phyloP scores from a whole-genome alignment of 345 rosid genomes.

The Salix exigua region DNA sequence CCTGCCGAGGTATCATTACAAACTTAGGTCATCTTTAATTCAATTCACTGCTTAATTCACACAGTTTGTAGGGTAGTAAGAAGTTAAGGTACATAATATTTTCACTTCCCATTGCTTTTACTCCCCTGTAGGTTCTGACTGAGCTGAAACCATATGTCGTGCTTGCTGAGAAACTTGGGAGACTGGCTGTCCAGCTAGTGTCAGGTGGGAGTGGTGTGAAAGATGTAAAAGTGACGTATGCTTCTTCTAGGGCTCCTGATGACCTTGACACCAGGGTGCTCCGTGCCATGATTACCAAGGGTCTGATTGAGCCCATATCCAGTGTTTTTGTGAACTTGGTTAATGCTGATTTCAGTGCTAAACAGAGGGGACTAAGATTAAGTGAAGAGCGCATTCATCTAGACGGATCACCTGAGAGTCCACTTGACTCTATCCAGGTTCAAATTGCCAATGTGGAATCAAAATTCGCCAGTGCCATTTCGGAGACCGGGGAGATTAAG shows the following conservation, averaged over 20 bases:
- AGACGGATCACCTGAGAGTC: constrained; percentile 28
- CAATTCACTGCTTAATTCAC: background rate
- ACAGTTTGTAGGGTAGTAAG: background rate
- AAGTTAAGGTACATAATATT: background rate
- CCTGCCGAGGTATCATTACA: constrained; percentile 28
- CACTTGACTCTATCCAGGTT: constrained; percentile 25
- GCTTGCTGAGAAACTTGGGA: constrained; percentile 31
- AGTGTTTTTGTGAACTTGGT: constrained; percentile 23
- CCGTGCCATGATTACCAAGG: constrained; percentile 28
- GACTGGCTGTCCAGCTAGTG: constrained; percentile 26
- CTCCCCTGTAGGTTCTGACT: constrained; percentile 12
- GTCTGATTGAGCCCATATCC: constrained; percentile 32
- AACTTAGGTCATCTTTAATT: background rate
- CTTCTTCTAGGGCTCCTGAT: constrained; percentile 24
- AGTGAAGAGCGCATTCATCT: constrained; percentile 17
- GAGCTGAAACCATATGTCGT: constrained; percentile 21
- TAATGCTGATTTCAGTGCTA: constrained; percentile 30
- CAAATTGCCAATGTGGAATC: constrained; percentile 28
- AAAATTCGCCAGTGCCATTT: constrained; percentile 27
- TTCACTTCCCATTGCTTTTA: background rate
- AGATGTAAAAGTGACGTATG: constrained; percentile 20
- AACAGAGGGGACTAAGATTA: constrained; percentile 25
- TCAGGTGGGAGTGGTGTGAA: constrained; percentile 28
- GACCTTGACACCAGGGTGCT: constrained; percentile 31
- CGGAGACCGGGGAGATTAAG: constrained; percentile 21